Evolutionary conservation across 768 basidiomycete genomes (phyloP).

Genomic region (Leccinum rimulosum): DNA sequence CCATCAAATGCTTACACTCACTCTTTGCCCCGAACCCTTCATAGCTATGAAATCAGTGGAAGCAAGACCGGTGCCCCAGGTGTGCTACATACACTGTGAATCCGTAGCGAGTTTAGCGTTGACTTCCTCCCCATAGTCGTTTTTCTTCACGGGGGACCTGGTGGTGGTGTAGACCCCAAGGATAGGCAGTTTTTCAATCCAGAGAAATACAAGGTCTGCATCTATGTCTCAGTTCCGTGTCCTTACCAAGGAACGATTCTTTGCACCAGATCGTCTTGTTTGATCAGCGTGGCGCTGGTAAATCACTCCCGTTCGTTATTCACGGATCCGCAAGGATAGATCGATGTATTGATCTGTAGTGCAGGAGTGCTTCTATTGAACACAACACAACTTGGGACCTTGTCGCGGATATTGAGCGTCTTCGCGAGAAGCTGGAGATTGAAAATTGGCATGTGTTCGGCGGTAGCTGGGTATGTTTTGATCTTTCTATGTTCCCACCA

Average conservation of each 20-base stretch:
- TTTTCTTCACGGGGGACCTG: constrained; percentile 86
- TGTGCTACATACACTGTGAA: constrained; percentile 23
- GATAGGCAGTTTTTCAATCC: constrained; percentile 86
- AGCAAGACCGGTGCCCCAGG: constrained; percentile 77
- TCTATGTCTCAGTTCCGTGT: neutral
- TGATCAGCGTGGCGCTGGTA: constrained; percentile 88
- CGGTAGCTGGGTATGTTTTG: constrained; percentile 76
- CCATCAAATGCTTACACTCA: neutral
- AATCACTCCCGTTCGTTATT: constrained; percentile 71
- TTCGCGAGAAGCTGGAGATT: constrained; percentile 71
- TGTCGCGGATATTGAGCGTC: constrained; percentile 83
- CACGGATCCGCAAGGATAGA: neutral
- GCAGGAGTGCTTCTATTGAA: constrained; percentile 67
- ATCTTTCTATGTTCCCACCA: neutral
- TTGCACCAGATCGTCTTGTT: constrained; percentile 69
- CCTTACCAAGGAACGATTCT: constrained; percentile 6
- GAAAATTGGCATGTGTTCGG: constrained; percentile 95
- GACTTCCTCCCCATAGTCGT: constrained; percentile 46
- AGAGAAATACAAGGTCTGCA: constrained; percentile 69
- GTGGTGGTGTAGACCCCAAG: constrained; percentile 64
- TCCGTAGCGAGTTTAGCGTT: neutral
- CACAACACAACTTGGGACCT: constrained; percentile 96
- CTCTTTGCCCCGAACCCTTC: neutral
- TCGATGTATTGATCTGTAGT: constrained; percentile 5
- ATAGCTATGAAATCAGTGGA: constrained; percentile 79